Conservation (phyloP, 805 yeast genomes). For the Yarrowia alimentaria region DNA sequence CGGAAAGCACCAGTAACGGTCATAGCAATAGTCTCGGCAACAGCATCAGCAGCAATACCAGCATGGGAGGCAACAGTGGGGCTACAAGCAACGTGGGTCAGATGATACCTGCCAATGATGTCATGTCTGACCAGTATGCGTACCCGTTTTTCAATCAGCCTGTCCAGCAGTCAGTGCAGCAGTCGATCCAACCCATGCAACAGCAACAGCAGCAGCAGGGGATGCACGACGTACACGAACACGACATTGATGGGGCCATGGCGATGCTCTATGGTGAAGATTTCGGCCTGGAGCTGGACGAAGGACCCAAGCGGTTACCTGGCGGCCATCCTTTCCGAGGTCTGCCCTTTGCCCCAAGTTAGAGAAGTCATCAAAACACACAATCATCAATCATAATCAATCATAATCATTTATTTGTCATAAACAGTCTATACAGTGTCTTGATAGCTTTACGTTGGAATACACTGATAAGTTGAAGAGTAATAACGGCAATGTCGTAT, state of each 20-base stretch:
- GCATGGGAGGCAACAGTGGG: not conserved
- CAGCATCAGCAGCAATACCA: slow-evolving; percentile 38
- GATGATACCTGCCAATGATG: slow-evolving; percentile 8
- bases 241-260: slow-evolving; percentile 25
- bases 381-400: not conserved
- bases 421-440: too few species aligned
- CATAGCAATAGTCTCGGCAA: not conserved
- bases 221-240: slow-evolving; percentile 18
- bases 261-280: slow-evolving; percentile 25
- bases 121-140: slow-evolving; percentile 21
- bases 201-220: slow-evolving; percentile 3
- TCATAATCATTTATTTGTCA: slow-evolving; percentile 3
- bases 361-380: not conserved
- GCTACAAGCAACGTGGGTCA: slow-evolving; percentile 1
- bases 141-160: slow-evolving; percentile 21
- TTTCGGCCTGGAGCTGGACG: slow-evolving; percentile 13
- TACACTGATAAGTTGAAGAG: too few species aligned
- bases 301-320: slow-evolving; percentile 5
- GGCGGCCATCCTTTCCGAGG: slow-evolving; percentile 23
- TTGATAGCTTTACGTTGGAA: too few species aligned
- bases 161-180: slow-evolving; percentile 4
- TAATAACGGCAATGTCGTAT: too few species aligned
- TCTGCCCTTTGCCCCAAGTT: slow-evolving; percentile 27
- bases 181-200: slow-evolving; percentile 4
- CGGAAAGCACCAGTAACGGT: too few species aligned